phyloP scores from a whole-genome alignment of 1,284 basidiomycete genomes.

The Malassezia japonica region DNA sequence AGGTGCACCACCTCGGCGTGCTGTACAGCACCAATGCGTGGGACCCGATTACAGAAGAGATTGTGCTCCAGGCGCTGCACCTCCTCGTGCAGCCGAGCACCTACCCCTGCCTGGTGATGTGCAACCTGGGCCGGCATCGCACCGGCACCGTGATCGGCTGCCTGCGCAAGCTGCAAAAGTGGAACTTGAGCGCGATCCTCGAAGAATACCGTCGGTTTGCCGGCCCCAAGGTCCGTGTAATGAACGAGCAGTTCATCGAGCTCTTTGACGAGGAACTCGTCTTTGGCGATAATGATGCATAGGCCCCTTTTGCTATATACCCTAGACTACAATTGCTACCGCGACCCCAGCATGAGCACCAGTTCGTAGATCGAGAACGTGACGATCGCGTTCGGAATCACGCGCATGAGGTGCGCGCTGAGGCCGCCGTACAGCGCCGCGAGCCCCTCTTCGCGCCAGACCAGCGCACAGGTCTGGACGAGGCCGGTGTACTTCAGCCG shows the following conservation, averaged over 20 bases:
- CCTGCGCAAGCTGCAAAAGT: conserved; percentile 51
- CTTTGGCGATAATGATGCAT: conserved; percentile 50
- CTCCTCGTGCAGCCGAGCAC: conserved; percentile 52
- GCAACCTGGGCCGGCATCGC: conserved; percentile 53
- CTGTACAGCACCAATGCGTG: conserved; percentile 49
- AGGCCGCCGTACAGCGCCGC: conserved; percentile 81
- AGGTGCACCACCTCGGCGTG: conserved; percentile 49
- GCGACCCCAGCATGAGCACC: conserved; percentile 30
- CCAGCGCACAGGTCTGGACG: conserved; percentile 69
- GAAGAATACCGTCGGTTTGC: conserved; percentile 54
- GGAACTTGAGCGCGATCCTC: conserved; percentile 53
- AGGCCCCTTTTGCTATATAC: conserved; percentile 10
- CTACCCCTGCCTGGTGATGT: conserved; percentile 54
- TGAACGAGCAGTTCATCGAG: conserved; percentile 56
- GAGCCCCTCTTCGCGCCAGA: conserved; percentile 81
- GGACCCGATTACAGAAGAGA: conserved; percentile 52
- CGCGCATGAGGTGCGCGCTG: conserved; percentile 86
- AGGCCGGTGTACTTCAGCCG: conserved; percentile 71
- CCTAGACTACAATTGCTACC: conserved; percentile 14
- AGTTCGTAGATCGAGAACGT: conserved; percentile 65
- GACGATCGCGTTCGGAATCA: conserved; percentile 72
- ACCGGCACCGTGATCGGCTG: conserved; percentile 54
- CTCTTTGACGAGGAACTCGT: conserved; percentile 54
- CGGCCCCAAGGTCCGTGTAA: conserved; percentile 53
- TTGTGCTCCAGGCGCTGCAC: conserved; percentile 53